Evolutionary conservation across 768 basidiomycete species (phyloP).

Genomic region (Boletus vinaceobasis): DNA sequence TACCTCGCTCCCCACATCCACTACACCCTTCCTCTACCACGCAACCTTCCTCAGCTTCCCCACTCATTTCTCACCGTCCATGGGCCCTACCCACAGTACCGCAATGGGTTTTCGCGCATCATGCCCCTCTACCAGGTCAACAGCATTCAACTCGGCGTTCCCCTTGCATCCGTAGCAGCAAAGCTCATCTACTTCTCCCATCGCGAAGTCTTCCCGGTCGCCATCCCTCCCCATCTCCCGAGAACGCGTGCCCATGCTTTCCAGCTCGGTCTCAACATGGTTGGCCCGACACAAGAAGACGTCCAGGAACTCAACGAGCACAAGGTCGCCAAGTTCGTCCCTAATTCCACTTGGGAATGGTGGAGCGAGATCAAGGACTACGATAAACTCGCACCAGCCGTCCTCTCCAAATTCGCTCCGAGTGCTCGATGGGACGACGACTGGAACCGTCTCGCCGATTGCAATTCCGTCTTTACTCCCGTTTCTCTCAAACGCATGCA

Average conservation of each 20-base stretch:
- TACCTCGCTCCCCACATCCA: conserved; percentile 62
- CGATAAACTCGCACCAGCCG: conserved; percentile 25
- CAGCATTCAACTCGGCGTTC: conserved; percentile 29
- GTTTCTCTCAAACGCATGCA: conserved; percentile 30
- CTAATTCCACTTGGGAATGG: conserved; percentile 20
- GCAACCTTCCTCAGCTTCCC: conserved; percentile 14
- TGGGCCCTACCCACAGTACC: conserved; percentile 49
- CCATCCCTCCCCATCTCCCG: conserved; percentile 37
- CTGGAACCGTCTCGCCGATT: conserved; percentile 52
- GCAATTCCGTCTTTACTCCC: conserved; percentile 36
- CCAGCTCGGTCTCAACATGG: conserved; percentile 23
- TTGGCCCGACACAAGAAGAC: conserved; percentile 55
- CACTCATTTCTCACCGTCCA: conserved; percentile 37
- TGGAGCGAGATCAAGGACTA: conserved; percentile 13
- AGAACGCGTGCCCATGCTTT: conserved; percentile 31
- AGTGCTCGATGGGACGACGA: conserved; percentile 53
- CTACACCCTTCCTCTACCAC: conserved; percentile 48
- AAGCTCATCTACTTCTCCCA: conserved; percentile 62
- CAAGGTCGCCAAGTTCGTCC: conserved; percentile 32
- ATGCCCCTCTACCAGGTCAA: conserved; percentile 32
- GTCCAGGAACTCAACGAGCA: conserved; percentile 53
- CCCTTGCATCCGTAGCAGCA: conserved; percentile 55
- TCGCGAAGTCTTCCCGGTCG: conserved; percentile 46
- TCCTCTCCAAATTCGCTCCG: conserved; percentile 26
- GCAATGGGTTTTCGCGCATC: conserved; percentile 30